Evolutionary conservation across 2,329 filamentous ascomycete species (phyloP).

Genomic region (Microcyclospora tardicrescens): DNA sequence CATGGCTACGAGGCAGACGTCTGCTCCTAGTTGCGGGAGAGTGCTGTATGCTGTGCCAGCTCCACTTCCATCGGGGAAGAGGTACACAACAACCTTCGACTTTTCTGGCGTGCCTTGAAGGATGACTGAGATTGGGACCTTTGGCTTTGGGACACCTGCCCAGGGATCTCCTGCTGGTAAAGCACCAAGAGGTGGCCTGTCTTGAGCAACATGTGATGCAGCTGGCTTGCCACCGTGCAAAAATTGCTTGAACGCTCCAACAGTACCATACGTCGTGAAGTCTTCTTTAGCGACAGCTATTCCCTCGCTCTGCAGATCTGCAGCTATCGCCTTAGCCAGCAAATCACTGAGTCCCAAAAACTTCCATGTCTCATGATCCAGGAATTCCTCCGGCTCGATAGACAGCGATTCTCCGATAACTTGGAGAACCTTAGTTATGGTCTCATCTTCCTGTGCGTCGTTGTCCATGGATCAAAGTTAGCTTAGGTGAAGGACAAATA

Average conservation of each 20-base stretch:
- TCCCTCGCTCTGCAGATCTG: conserved; percentile 15
- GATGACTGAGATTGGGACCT: conserved; percentile 16
- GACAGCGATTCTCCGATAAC: conserved; percentile 19
- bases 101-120: conserved; percentile 13
- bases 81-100: conserved; percentile 10
- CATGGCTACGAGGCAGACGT: conserved; percentile 36
- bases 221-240: conserved; percentile 3
- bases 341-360: conserved; percentile 19
- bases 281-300: conserved; percentile 11
- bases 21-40: conserved; percentile 28
- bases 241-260: conserved; percentile 13
- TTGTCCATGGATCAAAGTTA: conserved; percentile 6
- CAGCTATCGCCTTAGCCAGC: conserved; percentile 15
- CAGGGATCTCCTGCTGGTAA: conserved; percentile 15
- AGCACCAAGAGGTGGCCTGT: background rate
- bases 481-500: background rate
- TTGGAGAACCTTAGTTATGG: conserved; percentile 10
- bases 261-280: conserved; percentile 14
- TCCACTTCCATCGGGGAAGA: conserved; percentile 37
- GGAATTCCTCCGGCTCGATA: conserved; percentile 15
- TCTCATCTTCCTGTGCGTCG: conserved; percentile 5
- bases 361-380: conserved; percentile 20
- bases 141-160: conserved; percentile 20
- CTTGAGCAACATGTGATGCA: background rate
- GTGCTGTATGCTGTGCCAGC: conserved; percentile 31